Evolutionary conservation across 169 alveolate genomes (phyloP).

Genomic region (Babesia bigemina): DNA sequence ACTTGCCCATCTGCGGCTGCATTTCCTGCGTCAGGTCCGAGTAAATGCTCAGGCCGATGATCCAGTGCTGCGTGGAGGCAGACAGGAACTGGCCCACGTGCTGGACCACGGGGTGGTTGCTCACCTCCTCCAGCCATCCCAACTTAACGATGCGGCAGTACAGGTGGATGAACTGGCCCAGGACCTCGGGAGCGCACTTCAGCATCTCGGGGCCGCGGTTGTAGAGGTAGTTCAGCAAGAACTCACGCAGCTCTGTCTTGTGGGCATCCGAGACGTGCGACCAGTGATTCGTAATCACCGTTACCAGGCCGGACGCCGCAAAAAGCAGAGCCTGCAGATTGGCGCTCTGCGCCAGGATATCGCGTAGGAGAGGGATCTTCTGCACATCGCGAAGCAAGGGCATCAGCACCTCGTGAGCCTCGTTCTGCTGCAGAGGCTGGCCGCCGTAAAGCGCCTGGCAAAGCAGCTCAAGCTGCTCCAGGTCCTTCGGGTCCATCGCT

Average conservation of each 20-base stretch:
- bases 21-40: conserved; percentile 86
- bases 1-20: conserved; percentile 83
- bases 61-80: conserved; percentile 91
- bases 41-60: conserved; percentile 89
- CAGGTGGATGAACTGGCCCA: conserved; percentile 87
- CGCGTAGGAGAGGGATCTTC: conserved; percentile 79
- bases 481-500: conserved; percentile 76
- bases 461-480: conserved; percentile 85
- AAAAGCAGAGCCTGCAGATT: conserved; percentile 85
- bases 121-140: conserved; percentile 87
- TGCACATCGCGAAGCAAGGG: conserved; percentile 86
- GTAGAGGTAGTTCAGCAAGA: conserved; percentile 84
- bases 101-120: conserved; percentile 76
- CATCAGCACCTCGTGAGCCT: conserved; percentile 89
- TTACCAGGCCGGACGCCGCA: conserved; percentile 84
- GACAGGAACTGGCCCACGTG: conserved; percentile 82
- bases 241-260: conserved; percentile 86
- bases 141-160: conserved; percentile 86
- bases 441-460: conserved; percentile 88
- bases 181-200: conserved; percentile 86
- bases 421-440: conserved; percentile 84
- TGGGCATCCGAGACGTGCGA: conserved; percentile 83
- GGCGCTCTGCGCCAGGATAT: conserved; percentile 81
- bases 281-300: conserved; percentile 85
- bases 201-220: conserved; percentile 90